Evolutionary conservation across 352 stramenopile species (phyloP).

Genomic region (Aphanomyces euteiches): DNA sequence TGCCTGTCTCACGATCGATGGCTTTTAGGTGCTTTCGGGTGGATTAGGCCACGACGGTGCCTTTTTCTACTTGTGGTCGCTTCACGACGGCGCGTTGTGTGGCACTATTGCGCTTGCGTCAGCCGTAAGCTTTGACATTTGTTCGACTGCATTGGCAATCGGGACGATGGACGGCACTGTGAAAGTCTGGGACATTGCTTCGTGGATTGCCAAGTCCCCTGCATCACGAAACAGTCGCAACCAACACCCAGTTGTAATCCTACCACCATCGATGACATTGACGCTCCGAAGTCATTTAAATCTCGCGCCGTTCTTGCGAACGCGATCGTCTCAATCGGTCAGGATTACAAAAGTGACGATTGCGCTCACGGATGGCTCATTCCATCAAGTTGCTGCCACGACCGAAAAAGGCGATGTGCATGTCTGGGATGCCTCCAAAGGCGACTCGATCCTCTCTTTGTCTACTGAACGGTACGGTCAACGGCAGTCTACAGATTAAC

Average conservation of each 20-base stretch:
- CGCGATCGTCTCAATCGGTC: slow-evolving; percentile 54
- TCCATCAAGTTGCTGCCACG: slow-evolving; percentile 75
- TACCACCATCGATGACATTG: slow-evolving; percentile 60
- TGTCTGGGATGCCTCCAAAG: slow-evolving; percentile 84
- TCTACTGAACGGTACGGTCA: slow-evolving; percentile 46
- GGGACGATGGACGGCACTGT: slow-evolving; percentile 71
- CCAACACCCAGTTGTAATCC: slow-evolving; percentile 46
- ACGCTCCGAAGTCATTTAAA: slow-evolving; percentile 72
- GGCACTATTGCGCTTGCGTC: slow-evolving; percentile 63
- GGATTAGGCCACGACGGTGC: slow-evolving; percentile 65
- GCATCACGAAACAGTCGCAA: slow-evolving; percentile 26
- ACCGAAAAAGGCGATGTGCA: slow-evolving; percentile 84
- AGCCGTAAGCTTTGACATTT: slow-evolving; percentile 73
- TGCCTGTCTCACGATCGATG: neutral
- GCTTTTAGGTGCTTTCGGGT: slow-evolving; percentile 64
- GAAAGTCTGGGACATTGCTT: slow-evolving; percentile 73
- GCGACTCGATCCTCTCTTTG: slow-evolving; percentile 77
- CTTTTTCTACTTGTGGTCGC: slow-evolving; percentile 82
- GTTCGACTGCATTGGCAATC: slow-evolving; percentile 74
- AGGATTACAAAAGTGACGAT: slow-evolving; percentile 76
- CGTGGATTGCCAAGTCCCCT: slow-evolving; percentile 44
- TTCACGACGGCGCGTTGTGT: slow-evolving; percentile 61
- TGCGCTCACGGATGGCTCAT: slow-evolving; percentile 74
- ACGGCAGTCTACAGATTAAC: neutral
- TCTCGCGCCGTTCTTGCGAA: slow-evolving; percentile 80